Evolutionary conservation across 768 basidiomycete genomes (phyloP), one percentile per base, ranked within the genome.

Genomic region (Suillus spraguei): DNA sequence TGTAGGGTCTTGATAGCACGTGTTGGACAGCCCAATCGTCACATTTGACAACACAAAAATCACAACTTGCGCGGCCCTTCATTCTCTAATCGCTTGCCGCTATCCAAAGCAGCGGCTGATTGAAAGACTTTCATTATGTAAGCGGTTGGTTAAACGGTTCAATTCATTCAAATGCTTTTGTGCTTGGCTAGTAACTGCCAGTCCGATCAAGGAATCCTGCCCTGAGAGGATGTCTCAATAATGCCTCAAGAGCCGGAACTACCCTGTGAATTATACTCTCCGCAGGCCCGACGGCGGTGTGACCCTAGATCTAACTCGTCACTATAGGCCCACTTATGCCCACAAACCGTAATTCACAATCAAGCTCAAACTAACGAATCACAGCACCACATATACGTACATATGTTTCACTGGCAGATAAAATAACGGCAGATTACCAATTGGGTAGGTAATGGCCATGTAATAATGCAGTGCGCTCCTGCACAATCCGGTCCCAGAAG

Each of bases 261-360:
- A 16, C 24, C 55, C 22, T 39, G 24, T 17, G 24, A 17, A 58
- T 10, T 10, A 38, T 4, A 58, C 38, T 28, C 8, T 36, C 38
- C 54, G 49, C 49, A 28, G 47, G 46, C 46, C 47, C 49, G 32
- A 53, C 17, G 24, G 38, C 22, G 24, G 17, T 56, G 36, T 20
- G 38, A 58, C 55, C 55, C 55, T 35, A 58, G 55, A 58, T 58
- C 55, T 35, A 58, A 41, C 38, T 39, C 24, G 55, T 39, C 24
- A 24, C n/a, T 17, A 39, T 58, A 38, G 16, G 14, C 38, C 55
- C 17, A 58, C 55, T 58, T 39, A 58, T 58, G 9, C 38, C 56
- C 56, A 58, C 38, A 58, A 20, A 56, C 10, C n/a, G 35, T 24
- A 55, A 54, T 17, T 28, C 55, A 58, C 38, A 58, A 58, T 58